Evolutionary conservation across 164 flowering plant species (phyloP).

Genomic region (Amborella trichopoda): DNA sequence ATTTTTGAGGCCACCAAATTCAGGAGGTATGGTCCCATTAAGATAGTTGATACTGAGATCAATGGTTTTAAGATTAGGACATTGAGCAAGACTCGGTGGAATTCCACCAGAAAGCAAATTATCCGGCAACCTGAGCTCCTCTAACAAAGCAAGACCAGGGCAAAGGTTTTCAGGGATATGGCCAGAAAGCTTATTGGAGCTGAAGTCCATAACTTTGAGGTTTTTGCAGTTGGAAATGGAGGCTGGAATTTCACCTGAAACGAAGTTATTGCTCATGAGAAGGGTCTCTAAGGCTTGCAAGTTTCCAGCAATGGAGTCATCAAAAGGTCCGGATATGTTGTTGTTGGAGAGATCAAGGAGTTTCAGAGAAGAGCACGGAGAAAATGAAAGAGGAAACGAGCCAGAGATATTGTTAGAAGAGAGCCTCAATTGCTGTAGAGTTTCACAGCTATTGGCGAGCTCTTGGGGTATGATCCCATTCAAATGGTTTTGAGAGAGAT

Average conservation of each 20-base stretch:
- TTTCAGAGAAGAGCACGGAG: conserved; percentile 53
- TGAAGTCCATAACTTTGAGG: conserved; percentile 44
- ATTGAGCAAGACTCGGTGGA: conserved; percentile 37
- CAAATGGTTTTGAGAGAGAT: conserved; percentile 57
- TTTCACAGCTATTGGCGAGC: conserved; percentile 41
- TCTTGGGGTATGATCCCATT: conserved; percentile 53
- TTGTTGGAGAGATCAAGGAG: conserved; percentile 56
- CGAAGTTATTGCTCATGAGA: conserved; percentile 48
- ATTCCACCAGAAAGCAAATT: conserved; percentile 54
- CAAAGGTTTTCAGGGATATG: conserved; percentile 53
- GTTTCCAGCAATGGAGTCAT: conserved; percentile 34
- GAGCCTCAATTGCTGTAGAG: conserved; percentile 42
- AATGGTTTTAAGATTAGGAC: conserved; percentile 45
- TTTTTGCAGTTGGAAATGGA: conserved; percentile 45
- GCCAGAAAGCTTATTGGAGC: conserved; percentile 71
- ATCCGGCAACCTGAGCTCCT: conserved; percentile 68
- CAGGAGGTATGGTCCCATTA: conserved; percentile 56
- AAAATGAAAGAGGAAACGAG: conserved; percentile 35
- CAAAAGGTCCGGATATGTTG: conserved; percentile 59
- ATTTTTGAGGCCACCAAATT: conserved; percentile 53
- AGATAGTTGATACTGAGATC: conserved; percentile 82
- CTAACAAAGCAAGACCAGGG: conserved; percentile 44
- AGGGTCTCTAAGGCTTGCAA: conserved; percentile 43
- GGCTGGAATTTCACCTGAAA: conserved; percentile 51
- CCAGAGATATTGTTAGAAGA: conserved; percentile 61